Base-by-base conservation (phyloP, 2,329 filamentous ascomycete genomes). In the Xenoacremonium recifei region DNA sequence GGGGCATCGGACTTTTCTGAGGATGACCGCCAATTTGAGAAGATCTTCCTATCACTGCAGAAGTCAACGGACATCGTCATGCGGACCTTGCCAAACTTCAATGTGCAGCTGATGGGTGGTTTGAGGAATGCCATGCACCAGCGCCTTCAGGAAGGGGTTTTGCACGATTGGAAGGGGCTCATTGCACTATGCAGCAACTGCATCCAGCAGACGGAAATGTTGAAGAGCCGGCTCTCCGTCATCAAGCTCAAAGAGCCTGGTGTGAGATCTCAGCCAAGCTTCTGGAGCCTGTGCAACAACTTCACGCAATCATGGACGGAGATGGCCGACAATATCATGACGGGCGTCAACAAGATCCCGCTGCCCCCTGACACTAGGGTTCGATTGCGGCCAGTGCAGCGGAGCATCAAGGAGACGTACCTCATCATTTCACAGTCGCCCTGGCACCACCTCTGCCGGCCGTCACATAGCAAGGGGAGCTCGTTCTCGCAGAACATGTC, bases 211-310 rank as follows among this genome's bases (percentile, higher is more conserved):
- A 87, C 87, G 2, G 83, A 90, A 56, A 74, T 79, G 10, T 73
- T 96, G 20, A 85, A 87, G 57, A 73, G 73, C 29, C 79, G 85
- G n/a, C 69, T 96, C 10, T 88, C 84, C 4, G 76, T 78, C 35
- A 88, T 96, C 70, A 90, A 90, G 61, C 72, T 95, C 10, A 93
- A 92, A 61, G 90, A 96, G 55, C 87, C 88, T 6, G 84, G 82
- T 10, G 78, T 88, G 37, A 77, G 89, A 40, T 82, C 75, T 2
- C 80, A 84, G 55, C 62, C 71, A 3, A 66, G 69, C 13, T 85
- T 84, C 61, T 84, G 82, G 79, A 72, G 80, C 51, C 72, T 91
- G 39, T 93, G 87, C 69, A 89, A 85, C 66, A 77, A 75, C 53
- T 89, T 89, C 51, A 77, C 88, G 49, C 77, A 77, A 53, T 76